phyloP scores from a whole-genome alignment of 2,329 filamentous ascomycete genomes.

The Bipolaris gigantea region DNA sequence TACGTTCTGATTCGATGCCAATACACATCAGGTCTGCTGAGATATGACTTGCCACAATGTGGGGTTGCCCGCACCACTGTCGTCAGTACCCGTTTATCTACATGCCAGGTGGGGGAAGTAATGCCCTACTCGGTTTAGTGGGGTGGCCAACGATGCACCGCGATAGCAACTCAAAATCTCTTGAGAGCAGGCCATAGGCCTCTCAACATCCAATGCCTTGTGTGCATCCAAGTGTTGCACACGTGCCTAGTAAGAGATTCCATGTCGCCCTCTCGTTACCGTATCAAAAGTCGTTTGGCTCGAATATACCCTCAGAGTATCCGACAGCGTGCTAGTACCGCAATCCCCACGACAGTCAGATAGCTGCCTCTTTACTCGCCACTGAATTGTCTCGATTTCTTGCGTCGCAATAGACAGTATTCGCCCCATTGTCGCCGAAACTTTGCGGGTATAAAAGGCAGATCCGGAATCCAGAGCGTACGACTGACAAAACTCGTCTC shows the following conservation, averaged over 20 bases:
- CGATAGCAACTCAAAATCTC: conserved; percentile 10
- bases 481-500: conserved; percentile 74
- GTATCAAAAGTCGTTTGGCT: neutral
- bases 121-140: conserved; percentile 29
- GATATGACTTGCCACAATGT: conserved; percentile 22
- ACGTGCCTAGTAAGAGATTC: neutral
- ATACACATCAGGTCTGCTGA: conserved; percentile 2
- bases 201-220: neutral
- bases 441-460: conserved; percentile 67
- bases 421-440: conserved; percentile 79
- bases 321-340: neutral
- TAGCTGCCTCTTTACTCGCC: neutral
- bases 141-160: neutral
- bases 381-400: neutral
- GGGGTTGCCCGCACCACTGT: conserved; percentile 16
- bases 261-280: neutral
- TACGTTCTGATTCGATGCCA: neutral
- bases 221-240: neutral
- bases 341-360: neutral
- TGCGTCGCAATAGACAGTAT: conserved; percentile 77
- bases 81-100: conserved; percentile 16
- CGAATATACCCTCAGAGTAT: neutral
- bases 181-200: neutral
- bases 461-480: conserved; percentile 78
- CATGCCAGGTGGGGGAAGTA: conserved; percentile 17